Evolutionary conservation across 2,329 filamentous ascomycete genomes (phyloP), one percentile per base, ranked within the genome.

Genomic region (Polytolypa hystricis): DNA sequence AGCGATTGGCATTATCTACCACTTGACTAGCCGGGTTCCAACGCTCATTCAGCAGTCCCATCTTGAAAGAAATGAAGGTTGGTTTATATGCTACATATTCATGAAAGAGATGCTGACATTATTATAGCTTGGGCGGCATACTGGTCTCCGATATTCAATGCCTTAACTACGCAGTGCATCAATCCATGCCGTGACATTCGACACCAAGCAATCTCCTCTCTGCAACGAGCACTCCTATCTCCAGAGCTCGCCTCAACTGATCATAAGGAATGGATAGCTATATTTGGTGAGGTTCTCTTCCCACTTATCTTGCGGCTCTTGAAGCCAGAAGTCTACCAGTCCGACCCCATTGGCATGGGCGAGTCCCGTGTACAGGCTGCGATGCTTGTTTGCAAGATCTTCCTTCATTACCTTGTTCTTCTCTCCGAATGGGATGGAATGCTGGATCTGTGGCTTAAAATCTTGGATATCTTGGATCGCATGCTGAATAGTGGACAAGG

Each of bases 401-500:
- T 95, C 62, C 61, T 98, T 42, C 87, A 94, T 56, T 96, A 95
- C 57, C 70, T 96, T 3, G 84, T 89, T 2, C 67, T 89, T 25
- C 70, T 95, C 18, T 82, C 80, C 4, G 79, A 85, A 47, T 87
- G 84, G 74, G 81, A 87, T 15, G 85, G 84, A 14, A 85, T 96
- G 77, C 65, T 93, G 26, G 84, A 91, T 54, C 70, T 96, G 8
- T 98, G 91, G 91, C 65, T 91, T 30, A 81, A 81, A 57, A 93
- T 96, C 38, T 74, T 96, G 46, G 85, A 87, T 48, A 84, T 95
- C 37, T 86, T 98, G 75, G 91, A 98, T 57, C 78, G 91, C 16
- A 71, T 98, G 45, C 93, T 95, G 79, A 94, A 95, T 53, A 91
- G 84, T 52, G 89, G 89, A 0, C 86, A 94, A 58, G 84, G 84